phyloP scores from a whole-genome alignment of 2,329 filamentous ascomycete genomes.

The Colletotrichum noveboracense region DNA sequence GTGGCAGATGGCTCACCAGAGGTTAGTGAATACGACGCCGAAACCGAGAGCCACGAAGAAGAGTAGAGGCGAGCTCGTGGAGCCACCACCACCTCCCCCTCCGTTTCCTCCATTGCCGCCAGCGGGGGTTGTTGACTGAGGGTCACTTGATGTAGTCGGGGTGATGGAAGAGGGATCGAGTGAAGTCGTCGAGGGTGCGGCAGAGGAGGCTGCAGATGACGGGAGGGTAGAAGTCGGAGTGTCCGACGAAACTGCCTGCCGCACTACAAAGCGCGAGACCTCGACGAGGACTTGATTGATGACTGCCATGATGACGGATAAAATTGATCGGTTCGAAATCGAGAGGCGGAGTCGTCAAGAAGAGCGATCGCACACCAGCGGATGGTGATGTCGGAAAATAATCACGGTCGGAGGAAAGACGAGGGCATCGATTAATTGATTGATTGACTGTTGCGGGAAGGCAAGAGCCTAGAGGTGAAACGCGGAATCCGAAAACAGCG shows the following conservation, averaged over 20 bases:
- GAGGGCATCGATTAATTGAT: slow-evolving; percentile 7
- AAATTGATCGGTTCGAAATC: neutral
- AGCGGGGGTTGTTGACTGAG: neutral
- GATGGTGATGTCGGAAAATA: slow-evolving; percentile 2
- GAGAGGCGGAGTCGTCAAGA: neutral
- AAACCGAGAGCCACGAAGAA: slow-evolving; percentile 98
- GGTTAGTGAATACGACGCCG: slow-evolving; percentile 96
- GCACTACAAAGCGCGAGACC: slow-evolving; percentile 40
- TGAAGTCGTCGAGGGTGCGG: slow-evolving; percentile 24
- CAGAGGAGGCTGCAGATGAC: slow-evolving; percentile 16
- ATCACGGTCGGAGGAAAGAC: slow-evolving; percentile 6
- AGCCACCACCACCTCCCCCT: slow-evolving; percentile 24
- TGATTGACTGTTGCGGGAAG: neutral
- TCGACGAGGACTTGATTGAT: slow-evolving; percentile 41
- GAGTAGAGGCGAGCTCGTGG: slow-evolving; percentile 49
- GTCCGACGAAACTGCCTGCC: slow-evolving; percentile 22
- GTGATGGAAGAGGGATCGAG: neutral
- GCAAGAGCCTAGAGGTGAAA: neutral
- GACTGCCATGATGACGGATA: slow-evolving; percentile 36
- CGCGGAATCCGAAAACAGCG: slow-evolving; percentile 14
- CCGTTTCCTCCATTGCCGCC: neutral
- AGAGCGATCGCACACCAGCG: neutral
- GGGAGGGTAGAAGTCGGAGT: slow-evolving; percentile 20
- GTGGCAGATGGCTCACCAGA: slow-evolving; percentile 72
- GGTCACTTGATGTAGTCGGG: neutral